Percentiles rank a stretch among this genome's conserved stretches.
phyloP scores from a whole-genome alignment of 805 yeast species.

The Kazachstania viticola region DNA sequence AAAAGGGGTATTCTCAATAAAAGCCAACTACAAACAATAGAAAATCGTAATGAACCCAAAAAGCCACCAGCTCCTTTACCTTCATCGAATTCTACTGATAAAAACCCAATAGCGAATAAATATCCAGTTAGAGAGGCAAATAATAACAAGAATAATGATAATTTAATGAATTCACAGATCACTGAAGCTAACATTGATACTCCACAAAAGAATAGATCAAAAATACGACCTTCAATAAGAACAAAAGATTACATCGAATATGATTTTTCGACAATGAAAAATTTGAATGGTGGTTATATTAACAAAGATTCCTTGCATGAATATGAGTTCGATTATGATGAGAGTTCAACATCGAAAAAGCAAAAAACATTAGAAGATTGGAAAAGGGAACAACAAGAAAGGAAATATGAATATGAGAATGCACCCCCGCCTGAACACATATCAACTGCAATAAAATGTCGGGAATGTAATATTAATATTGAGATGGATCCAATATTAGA shows the following conservation, averaged over 20 bases:
- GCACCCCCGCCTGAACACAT: conserved; percentile 65
- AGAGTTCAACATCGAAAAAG: conserved; percentile 13
- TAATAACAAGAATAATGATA: no score
- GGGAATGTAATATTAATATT: conserved; percentile 60
- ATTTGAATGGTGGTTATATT: conserved; percentile 78
- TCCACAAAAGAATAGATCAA: conserved; percentile 2
- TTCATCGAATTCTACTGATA: neutral
- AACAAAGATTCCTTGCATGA: conserved; percentile 14
- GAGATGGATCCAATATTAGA: conserved; percentile 69
- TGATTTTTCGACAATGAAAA: conserved; percentile 86
- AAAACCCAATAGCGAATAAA: neutral
- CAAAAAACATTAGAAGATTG: conserved; percentile 41
- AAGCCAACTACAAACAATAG: conserved; percentile 14
- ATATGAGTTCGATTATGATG: conserved; percentile 8
- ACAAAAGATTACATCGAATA: conserved; percentile 66
- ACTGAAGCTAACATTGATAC: neutral
- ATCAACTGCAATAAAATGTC: conserved; percentile 67
- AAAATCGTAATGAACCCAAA: conserved; percentile 13
- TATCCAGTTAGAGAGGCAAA: neutral
- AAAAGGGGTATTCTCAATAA: conserved; percentile 30
- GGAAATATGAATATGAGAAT: conserved; percentile 41
- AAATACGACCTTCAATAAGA: conserved; percentile 37
- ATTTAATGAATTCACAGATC: neutral
- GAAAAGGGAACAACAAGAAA: conserved; percentile 45
- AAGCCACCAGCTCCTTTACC: conserved; percentile 5